Base-by-base conservation (phyloP, 2,329 filamentous ascomycete genomes). In the Ilyonectria mors-panacis region DNA sequence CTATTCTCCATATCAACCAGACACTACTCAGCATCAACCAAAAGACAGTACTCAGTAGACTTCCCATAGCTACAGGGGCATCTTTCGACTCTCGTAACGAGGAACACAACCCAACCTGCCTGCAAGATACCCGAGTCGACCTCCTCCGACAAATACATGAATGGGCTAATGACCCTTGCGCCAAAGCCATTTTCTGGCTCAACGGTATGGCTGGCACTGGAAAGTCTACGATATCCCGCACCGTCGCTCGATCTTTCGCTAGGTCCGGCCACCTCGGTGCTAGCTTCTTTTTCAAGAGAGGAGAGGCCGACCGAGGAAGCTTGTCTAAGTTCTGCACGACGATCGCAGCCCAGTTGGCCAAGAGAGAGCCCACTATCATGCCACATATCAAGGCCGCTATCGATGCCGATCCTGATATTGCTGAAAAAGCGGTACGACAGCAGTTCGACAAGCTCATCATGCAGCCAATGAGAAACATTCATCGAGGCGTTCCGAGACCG, bases 1-100 rank as follows among this genome's bases (percentile, higher is more conserved):
- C 28, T 17, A 33, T 56, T 33, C 53, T 56, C 35, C 15, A 42
- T 37, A 35, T 44, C 37, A 21, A 47, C 39, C n/a, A 47, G 47
- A 47, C 2, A n/a, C 44, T 30, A 9, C 19, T 17, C 23, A 33
- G 39, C 35, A 44, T 45, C 26, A 19, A 44, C 9, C 35, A 45
- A 30, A 28, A 47, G 48, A 53, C 35, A 39, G 35, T 39, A 39
- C 35, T 39, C 35, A 39, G 35, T 39, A 39, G 39, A 44, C 53
- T 56, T 17, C 33, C 33, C 9, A 9, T 56, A 17, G 37, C 54
- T 10, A 28, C 3, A 26, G 54, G 54, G 1, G 54, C 54, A 3
- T 44, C 21, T 15, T 56, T 42, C n/a, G 53, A 56, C 23, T 56
- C 53, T 7, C 1, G 23, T 15, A 35, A 2, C 12, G 53, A 56